phyloP scores from a whole-genome alignment of 805 yeast species.

The Saccharomycopsis capsularis region DNA sequence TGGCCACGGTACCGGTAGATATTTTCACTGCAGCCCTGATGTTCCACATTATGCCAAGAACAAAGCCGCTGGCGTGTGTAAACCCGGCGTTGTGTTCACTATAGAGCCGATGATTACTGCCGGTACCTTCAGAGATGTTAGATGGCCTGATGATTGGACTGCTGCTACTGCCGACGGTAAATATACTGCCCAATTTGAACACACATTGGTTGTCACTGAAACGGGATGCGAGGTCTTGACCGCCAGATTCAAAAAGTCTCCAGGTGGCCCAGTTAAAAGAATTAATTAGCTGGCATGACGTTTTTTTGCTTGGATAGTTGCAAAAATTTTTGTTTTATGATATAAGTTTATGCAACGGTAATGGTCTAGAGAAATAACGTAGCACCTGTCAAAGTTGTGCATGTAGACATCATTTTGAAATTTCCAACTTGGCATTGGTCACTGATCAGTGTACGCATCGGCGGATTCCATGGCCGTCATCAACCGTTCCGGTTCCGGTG shows the following conservation, averaged over 20 bases:
- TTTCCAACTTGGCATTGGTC: no score
- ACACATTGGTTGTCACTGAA: constrained; percentile 86
- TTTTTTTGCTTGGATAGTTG: no score
- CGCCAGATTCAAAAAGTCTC: constrained; percentile 70
- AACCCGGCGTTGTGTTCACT: constrained; percentile 94
- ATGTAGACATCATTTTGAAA: no score
- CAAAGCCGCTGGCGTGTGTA: constrained; percentile 88
- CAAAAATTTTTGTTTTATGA: no score
- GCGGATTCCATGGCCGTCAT: no score
- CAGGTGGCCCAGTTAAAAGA: constrained; percentile 80
- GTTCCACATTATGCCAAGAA: constrained; percentile 92
- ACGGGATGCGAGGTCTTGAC: constrained; percentile 87
- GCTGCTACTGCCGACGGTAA: constrained; percentile 86
- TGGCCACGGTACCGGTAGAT: constrained; percentile 86
- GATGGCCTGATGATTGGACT: constrained; percentile 99
- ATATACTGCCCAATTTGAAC: constrained; percentile 91
- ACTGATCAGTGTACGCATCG: no score
- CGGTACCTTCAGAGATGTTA: constrained; percentile 71
- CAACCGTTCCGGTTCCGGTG: no score
- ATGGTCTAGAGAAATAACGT: no score
- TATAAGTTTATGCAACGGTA: neutral
- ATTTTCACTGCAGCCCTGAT: constrained; percentile 89
- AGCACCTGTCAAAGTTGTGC: no score
- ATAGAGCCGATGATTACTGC: constrained; percentile 94
- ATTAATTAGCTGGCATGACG: constrained; percentile 22